A percentile compares a stretch with the other conserved stretches of the same genome.
These are phyloP conservation scores for Tulasnella sp. DNA, from an alignment of 768 basidiomycete species.

Conservation along the genomic window DNA sequence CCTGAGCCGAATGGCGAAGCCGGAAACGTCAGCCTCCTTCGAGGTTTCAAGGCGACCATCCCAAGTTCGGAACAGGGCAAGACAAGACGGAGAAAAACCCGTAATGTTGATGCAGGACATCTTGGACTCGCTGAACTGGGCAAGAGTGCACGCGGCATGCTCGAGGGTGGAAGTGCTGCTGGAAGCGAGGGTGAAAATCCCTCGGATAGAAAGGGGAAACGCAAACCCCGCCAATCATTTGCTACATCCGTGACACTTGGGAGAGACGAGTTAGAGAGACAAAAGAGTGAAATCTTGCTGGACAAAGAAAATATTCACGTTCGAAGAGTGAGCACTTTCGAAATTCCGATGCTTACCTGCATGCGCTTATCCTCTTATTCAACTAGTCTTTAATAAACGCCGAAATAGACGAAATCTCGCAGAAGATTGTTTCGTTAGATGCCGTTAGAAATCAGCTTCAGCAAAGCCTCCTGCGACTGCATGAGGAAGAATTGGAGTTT, in stretches of 20 bases:
- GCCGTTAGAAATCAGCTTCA: slow-evolving; percentile 78
- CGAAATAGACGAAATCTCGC: slow-evolving; percentile 87
- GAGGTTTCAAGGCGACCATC: slow-evolving; percentile 94
- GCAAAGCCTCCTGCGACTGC: slow-evolving; percentile 77
- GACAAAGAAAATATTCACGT: slow-evolving; percentile 95
- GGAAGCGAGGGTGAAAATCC: slow-evolving; percentile 27
- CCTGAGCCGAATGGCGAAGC: slow-evolving; percentile 62
- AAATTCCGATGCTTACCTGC: not conserved
- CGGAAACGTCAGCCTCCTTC: slow-evolving; percentile 74
- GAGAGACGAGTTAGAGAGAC: slow-evolving; percentile 80
- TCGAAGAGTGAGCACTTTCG: slow-evolving; percentile 63
- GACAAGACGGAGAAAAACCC: slow-evolving; percentile 72
- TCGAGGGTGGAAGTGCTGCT: slow-evolving; percentile 52
- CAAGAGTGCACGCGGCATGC: slow-evolving; percentile 73
- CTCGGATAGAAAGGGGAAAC: slow-evolving; percentile 58
- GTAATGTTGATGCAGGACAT: slow-evolving; percentile 74
- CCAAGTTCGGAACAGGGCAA: slow-evolving; percentile 84
- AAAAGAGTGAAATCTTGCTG: slow-evolving; percentile 80
- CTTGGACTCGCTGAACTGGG: slow-evolving; percentile 81
- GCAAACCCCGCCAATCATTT: slow-evolving; percentile 45
- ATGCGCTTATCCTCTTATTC: slow-evolving; percentile 35
- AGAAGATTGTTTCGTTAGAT: slow-evolving; percentile 86
- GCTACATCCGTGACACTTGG: slow-evolving; percentile 59
- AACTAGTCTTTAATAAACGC: slow-evolving; percentile 76
- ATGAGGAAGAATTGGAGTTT: slow-evolving; percentile 96